Evolutionary conservation across 2,329 filamentous ascomycete species (phyloP), one percentile per base, ranked within the genome.

Genomic region (Corinectria fuckeliana): DNA sequence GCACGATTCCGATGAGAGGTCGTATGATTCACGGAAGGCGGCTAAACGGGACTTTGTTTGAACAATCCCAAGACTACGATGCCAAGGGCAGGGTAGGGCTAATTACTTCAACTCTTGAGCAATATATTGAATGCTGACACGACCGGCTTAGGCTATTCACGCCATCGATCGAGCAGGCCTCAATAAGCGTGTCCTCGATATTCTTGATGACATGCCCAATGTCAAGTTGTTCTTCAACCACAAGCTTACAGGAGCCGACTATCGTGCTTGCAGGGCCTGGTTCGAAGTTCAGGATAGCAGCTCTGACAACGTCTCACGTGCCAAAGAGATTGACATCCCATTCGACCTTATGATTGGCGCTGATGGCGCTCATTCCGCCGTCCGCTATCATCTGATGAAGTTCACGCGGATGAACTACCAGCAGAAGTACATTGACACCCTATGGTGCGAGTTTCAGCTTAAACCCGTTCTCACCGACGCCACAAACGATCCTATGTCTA

Each of bases 401-500:
- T 97, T 87, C 70, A 86, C 90, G 1, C 88, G 91, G 10, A 92
- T 98, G 86, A 88, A 95, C 77, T 99, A 97, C 72, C 84, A 91
- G 68, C 95, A 99, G 74, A 88, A 92, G 69, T 99, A 99, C 75
- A 95, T 99, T 72, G 94, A 98, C 75, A 95, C 93, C 0, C 79
- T 98, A 5, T 99, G 95, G 95, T 98, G 94, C 75, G 95, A 99
- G 73, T 98, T 99, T 73, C 88, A 88, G 49, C 92, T 99, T 61
- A 81, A 85, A 18, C 83, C 91, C 1, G 75, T 75, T 26, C 62
- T 76, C 2, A 68, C 69, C 0, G 52, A 65, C 7, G 44, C 63
- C 11, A 62, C 63, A 4, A 65, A 71, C 25, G 73, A 76, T 32
- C 65, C 74, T 14, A 67, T 74, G 44, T 75, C 78, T 25, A 80